Percentiles rank a stretch among this genome's conserved stretches.
These are phyloP conservation scores for Cladophialophora bantiana DNA, from an alignment of 2,329 filamentous ascomycete species.

Conservation along the genomic window DNA sequence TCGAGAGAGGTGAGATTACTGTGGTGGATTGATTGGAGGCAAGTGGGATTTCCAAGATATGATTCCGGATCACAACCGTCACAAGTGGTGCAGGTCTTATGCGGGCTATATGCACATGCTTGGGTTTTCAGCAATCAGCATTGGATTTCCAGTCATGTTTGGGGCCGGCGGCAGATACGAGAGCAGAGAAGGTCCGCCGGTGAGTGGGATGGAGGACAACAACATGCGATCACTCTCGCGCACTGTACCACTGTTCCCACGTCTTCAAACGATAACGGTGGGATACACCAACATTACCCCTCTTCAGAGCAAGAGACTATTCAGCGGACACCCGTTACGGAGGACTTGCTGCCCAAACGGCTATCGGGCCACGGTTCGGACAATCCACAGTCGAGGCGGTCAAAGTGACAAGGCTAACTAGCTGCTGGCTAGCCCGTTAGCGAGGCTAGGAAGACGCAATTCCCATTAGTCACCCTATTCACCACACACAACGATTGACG, in stretches of 20 bases:
- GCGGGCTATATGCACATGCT: conserved; percentile 21
- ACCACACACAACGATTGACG: conserved; percentile 12
- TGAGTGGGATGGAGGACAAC: not conserved
- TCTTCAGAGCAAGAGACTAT: not conserved
- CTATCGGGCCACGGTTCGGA: not conserved
- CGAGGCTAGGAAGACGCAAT: conserved; percentile 5
- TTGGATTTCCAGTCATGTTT: not conserved
- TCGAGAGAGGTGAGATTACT: conserved; percentile 13
- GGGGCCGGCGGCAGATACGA: not conserved
- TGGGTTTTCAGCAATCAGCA: not conserved
- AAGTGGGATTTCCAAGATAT: conserved; percentile 11
- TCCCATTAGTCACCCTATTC: conserved; percentile 27
- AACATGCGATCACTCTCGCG: not conserved
- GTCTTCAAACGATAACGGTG: not conserved
- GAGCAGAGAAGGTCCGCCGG: not conserved
- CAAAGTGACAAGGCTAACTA: conserved; percentile 16
- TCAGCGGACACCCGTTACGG: not conserved
- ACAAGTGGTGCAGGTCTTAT: conserved; percentile 12
- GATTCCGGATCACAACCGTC: conserved; percentile 8
- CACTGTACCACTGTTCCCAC: conserved; percentile 1
- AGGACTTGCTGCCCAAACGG: conserved; percentile 2
- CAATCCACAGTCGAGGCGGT: conserved; percentile 11
- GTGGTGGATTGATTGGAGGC: conserved; percentile 16
- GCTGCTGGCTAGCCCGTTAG: not conserved
- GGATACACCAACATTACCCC: not conserved